phyloP scores from a whole-genome alignment of 768 basidiomycete genomes.

The Mycena rebaudengoi region DNA sequence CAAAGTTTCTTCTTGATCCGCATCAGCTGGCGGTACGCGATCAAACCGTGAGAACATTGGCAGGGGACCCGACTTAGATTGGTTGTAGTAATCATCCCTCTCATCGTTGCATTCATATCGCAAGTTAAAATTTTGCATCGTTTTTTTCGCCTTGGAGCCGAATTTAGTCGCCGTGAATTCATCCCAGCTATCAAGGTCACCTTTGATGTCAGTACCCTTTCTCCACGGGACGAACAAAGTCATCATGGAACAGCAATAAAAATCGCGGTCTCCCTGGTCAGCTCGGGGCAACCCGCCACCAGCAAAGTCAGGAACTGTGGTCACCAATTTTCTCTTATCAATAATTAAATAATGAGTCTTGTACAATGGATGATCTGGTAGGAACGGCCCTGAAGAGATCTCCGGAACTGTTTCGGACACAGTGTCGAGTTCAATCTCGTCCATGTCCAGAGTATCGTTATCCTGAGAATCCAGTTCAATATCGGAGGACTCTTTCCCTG shows the following conservation, averaged over 20 bases:
- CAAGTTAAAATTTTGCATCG: constrained; percentile 37
- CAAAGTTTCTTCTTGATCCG: no score
- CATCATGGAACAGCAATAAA: no score
- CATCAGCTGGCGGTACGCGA: no score
- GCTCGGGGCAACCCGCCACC: no score
- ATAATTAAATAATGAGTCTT: not conserved
- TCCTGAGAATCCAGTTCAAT: no score
- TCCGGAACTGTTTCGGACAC: no score
- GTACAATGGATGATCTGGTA: not conserved
- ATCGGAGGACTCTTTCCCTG: no score
- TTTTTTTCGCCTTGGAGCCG: not conserved
- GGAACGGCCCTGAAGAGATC: no score
- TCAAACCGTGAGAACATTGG: not conserved
- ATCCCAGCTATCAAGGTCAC: constrained; percentile 22
- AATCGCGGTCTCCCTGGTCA: no score
- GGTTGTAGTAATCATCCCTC: constrained; percentile 31
- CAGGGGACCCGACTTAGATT: not conserved
- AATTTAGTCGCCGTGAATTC: constrained; percentile 24
- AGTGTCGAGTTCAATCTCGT: no score
- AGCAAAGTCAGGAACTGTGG: constrained; percentile 36
- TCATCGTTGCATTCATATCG: constrained; percentile 40
- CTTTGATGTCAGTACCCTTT: constrained; percentile 31
- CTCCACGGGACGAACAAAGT: no score
- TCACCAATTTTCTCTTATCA: not conserved
- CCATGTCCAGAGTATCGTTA: no score